phyloP scores from a whole-genome alignment of 352 stramenopile genomes.

The Blastocystis sp. region DNA sequence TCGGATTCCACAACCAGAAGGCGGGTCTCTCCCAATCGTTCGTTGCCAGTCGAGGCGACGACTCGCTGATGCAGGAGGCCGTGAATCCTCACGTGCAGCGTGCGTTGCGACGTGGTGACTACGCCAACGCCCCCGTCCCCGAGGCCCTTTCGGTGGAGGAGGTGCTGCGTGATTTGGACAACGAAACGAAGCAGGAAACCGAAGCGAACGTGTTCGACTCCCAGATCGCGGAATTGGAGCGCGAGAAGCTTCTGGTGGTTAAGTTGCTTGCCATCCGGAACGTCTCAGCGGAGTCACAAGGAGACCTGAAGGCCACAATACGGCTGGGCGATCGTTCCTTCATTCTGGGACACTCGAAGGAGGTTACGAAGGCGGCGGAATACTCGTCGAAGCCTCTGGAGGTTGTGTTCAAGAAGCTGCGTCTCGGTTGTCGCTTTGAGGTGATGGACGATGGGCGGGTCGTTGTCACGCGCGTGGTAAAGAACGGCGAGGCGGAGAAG shows the following conservation, averaged over 20 bases:
- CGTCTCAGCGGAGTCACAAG: not conserved
- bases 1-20: not conserved
- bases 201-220: not conserved
- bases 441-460: not conserved
- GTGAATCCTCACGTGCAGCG: slow-evolving; percentile 5
- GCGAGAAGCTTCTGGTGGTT: not conserved
- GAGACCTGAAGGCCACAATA: not conserved
- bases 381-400: not conserved
- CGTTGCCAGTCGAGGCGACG: not conserved
- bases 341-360: not conserved
- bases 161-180: not conserved
- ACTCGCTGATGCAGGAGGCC: not conserved
- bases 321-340: not conserved
- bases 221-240: not conserved
- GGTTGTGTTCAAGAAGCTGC: not conserved
- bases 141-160: not conserved
- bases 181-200: not conserved
- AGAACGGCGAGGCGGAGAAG: slow-evolving; percentile 12
- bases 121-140: not conserved
- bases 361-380: not conserved
- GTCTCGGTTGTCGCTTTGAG: not conserved
- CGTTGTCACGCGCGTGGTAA: not conserved
- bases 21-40: not conserved
- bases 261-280: not conserved
- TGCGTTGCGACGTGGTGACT: not conserved